Evolutionary conservation across 257 asterid genomes (phyloP).

Genomic region (Avicennia marina): DNA sequence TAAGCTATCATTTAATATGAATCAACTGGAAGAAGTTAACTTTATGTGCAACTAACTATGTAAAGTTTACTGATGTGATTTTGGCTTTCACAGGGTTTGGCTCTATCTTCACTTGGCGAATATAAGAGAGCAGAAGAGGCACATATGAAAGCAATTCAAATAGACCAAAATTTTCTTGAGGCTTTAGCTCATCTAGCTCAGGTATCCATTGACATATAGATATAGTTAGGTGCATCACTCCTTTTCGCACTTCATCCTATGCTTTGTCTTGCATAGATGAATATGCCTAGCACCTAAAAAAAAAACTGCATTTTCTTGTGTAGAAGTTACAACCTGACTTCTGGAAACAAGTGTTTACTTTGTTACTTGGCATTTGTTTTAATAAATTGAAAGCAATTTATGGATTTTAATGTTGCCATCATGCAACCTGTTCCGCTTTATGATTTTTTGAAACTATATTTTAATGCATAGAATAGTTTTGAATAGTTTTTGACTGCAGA

Average conservation of each 20-base stretch:
- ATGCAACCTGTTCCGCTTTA: not conserved
- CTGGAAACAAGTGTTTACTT: too few species aligned
- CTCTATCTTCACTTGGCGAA: constrained; percentile 87
- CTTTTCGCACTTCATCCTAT: too few species aligned
- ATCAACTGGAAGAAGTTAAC: constrained; percentile 16
- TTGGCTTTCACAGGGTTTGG: constrained; percentile 66
- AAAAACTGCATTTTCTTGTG: too few species aligned
- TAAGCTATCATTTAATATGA: constrained; percentile 3
- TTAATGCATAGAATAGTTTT: not conserved
- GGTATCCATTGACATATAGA: constrained; percentile 50
- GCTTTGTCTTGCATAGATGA: too few species aligned
- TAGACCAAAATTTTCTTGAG: constrained; percentile 76
- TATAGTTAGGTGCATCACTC: too few species aligned
- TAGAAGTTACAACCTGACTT: too few species aligned
- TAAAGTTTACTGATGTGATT: constrained; percentile 9
- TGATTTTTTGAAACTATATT: constrained; percentile 1
- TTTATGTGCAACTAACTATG: constrained; percentile 4
- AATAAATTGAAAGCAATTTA: constrained; percentile 21
- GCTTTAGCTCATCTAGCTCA: constrained; percentile 98
- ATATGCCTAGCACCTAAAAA: too few species aligned
- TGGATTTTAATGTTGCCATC: constrained; percentile 5
- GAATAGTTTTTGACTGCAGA: not conserved
- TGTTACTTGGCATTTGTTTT: too few species aligned
- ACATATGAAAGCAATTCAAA: constrained; percentile 81
- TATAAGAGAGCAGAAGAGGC: constrained; percentile 86